Evolutionary conservation across 805 yeast genomes (phyloP), one percentile per base, ranked within the genome.

Genomic region (Ogataea pini): DNA sequence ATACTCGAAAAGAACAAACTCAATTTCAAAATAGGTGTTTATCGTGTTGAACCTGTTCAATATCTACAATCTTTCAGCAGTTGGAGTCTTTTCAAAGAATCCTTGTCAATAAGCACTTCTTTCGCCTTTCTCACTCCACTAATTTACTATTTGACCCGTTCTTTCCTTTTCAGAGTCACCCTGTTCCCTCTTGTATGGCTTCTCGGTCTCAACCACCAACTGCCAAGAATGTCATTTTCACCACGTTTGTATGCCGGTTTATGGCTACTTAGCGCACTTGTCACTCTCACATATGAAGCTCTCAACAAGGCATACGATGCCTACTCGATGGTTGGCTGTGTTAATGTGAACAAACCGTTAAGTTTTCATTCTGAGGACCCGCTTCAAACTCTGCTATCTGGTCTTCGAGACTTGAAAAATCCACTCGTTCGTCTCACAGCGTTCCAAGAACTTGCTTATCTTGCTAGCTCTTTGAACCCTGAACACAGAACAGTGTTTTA

Each of bases 401-500:
- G 92, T 0, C 71, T 86, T 51, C 74, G 76, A 43, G 82, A 83
- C 29, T 62, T 66, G 25, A 73, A 72, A 43, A 54, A 66, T 38
- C 72, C 70, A 9, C 71, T 79, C 46, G 77, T 78, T 1, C 76
- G 81, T 50, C 61, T 82, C 49, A 81, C 89, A 1, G 90, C 92
- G 2, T 85, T 80, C 67, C 92, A 86, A 65, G 94, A 86, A 60
- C 69, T 86, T 46, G 85, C 88, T 0, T 83, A 77, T 57, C 70
- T 86, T 40, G 70, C 90, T 7, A 77, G 82, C 1, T 67, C 80
- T 2, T 61, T 71, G 1, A 75, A 77, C 50, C 54, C 66, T 3
- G 73, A 77, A 42, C 68, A 77, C 44, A 73, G 91, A 61, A 54
- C 63, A 24, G 71, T 80, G 3, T 76, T 86, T 22, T 86, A 81